Evolutionary conservation across 169 alveolate species (phyloP).

Genomic region (Eimeria maxima): DNA sequence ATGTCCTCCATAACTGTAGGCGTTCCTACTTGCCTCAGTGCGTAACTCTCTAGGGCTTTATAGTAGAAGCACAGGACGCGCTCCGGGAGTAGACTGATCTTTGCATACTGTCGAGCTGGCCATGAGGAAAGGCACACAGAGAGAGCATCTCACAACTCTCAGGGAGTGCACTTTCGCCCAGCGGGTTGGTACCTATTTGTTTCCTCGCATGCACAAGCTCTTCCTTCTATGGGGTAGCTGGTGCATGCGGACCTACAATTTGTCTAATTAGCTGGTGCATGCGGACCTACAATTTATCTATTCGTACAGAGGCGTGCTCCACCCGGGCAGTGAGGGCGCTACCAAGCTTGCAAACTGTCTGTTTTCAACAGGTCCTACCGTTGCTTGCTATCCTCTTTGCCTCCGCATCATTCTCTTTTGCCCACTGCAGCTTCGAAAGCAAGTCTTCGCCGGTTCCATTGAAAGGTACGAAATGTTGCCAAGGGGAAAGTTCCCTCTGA

Average conservation of each 20-base stretch:
- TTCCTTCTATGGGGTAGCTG: background rate
- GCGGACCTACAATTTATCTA: background rate
- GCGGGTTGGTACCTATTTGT: background rate
- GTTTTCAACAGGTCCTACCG: constrained; percentile 1
- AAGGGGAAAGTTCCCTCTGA: constrained; percentile 73
- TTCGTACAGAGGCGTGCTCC: background rate
- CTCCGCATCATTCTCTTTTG: constrained; percentile 72
- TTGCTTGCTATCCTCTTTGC: constrained; percentile 70
- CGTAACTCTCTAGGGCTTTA: constrained; percentile 71
- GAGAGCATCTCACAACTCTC: background rate
- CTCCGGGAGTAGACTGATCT: constrained; percentile 51
- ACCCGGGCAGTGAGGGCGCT: background rate
- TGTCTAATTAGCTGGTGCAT: background rate
- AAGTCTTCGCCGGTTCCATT: constrained; percentile 65
- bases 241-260: background rate
- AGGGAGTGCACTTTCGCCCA: background rate
- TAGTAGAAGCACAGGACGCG: constrained; percentile 80
- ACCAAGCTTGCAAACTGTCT: background rate
- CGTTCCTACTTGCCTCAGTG: constrained; percentile 64
- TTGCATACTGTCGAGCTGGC: constrained; percentile 79
- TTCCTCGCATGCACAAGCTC: background rate
- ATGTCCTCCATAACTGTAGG: constrained; percentile 74
- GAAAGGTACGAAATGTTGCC: constrained; percentile 79
- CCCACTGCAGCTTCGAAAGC: constrained; percentile 80
- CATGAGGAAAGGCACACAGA: background rate